Evolutionary conservation across 108 stramenopile genomes (phyloP).

Genomic region (Nannochloropsis gaditana): DNA sequence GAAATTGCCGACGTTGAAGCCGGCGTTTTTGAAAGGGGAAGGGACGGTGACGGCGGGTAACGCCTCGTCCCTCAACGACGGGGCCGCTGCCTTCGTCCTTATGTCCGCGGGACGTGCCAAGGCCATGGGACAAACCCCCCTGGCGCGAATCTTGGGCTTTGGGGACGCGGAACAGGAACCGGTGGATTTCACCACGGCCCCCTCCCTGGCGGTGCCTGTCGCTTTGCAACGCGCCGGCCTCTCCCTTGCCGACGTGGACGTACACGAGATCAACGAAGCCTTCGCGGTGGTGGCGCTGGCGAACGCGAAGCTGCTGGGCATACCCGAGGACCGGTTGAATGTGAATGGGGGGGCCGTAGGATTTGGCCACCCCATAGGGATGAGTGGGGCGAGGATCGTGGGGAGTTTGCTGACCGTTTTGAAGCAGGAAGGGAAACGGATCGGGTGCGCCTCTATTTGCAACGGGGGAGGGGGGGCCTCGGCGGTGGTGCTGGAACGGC

Average conservation of each 20-base stretch:
- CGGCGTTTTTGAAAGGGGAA: conserved; percentile 75
- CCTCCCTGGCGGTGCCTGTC: conserved; percentile 76
- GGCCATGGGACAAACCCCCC: conserved; percentile 9
- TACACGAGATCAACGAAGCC: conserved; percentile 97
- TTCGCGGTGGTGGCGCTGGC: conserved; percentile 89
- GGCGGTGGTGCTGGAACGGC: conserved; percentile 85
- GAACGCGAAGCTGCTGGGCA: conserved; percentile 66
- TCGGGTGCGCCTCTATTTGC: conserved; percentile 92
- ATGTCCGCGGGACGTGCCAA: conserved; percentile 60
- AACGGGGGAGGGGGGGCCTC: conserved; percentile 97
- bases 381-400: conserved; percentile 84
- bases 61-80: conserved; percentile 89
- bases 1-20: conserved; percentile 62
- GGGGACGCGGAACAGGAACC: conserved; percentile 80
- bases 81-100: conserved; percentile 82
- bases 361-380: conserved; percentile 91
- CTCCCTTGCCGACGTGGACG: conserved; percentile 69
- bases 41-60: conserved; percentile 97
- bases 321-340: conserved; percentile 73
- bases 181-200: conserved; percentile 83
- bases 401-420: conserved; percentile 75
- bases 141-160: conserved; percentile 55
- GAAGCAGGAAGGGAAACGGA: conserved; percentile 69
- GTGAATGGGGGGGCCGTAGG: conserved; percentile 89
- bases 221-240: conserved; percentile 70